Evolutionary conservation across 345 rosid genomes (phyloP).

Genomic region (Passiflora organensis): DNA sequence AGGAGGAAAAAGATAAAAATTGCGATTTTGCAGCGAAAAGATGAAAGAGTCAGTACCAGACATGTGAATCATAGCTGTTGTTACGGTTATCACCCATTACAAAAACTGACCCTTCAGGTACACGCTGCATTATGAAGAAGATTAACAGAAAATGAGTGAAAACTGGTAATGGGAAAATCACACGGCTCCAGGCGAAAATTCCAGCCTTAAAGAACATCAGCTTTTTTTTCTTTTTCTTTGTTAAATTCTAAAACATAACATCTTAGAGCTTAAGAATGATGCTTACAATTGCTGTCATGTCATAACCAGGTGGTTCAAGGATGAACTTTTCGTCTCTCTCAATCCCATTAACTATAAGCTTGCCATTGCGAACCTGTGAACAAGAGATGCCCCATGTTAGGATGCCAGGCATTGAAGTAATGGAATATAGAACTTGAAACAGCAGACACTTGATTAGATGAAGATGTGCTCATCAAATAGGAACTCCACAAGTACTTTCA

Average conservation of each 20-base stretch:
- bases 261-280: not conserved
- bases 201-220: too few relatives aligned
- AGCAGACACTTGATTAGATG: not conserved
- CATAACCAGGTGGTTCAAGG: slow-evolving; percentile 68
- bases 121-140: slow-evolving; percentile 37
- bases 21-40: not conserved
- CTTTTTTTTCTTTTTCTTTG: too few relatives aligned
- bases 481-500: not conserved
- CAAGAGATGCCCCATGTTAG: not conserved
- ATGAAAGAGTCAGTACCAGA: slow-evolving; percentile 49
- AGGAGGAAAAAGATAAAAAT: not conserved
- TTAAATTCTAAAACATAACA: slow-evolving; percentile 1
- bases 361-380: slow-evolving; percentile 65
- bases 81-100: slow-evolving; percentile 99
- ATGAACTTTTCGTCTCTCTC: slow-evolving; percentile 60
- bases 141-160: not conserved
- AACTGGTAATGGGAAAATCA: slow-evolving; percentile 7
- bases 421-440: not conserved
- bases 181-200: slow-evolving; percentile 4
- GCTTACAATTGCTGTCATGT: slow-evolving; percentile 80
- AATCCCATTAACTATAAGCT: slow-evolving; percentile 71
- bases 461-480: not conserved
- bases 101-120: slow-evolving; percentile 75
- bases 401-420: not conserved
- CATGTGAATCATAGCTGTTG: slow-evolving; percentile 92